Conservation (phyloP, 352 stramenopile genomes). For the Phytopythium litorale region DNA sequence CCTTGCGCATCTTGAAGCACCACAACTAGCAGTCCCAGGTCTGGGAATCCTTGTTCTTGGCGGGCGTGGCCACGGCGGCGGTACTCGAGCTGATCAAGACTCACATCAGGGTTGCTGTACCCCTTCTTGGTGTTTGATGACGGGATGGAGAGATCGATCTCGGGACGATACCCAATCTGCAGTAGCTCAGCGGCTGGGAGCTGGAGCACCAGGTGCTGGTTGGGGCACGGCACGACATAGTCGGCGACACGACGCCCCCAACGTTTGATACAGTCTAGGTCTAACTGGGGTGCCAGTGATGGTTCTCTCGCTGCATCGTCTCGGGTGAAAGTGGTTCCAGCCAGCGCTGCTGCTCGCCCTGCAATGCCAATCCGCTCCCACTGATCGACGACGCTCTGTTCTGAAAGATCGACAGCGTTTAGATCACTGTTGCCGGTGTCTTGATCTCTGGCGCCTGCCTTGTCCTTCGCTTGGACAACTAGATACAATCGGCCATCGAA, state of each 20-base stretch:
- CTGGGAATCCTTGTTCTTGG: background rate
- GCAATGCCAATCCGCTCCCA: background rate
- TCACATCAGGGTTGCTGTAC: background rate
- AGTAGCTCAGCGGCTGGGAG: conserved; percentile 8
- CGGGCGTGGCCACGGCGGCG: background rate
- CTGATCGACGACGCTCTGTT: background rate
- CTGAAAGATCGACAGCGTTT: background rate
- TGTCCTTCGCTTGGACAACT: conserved; percentile 8
- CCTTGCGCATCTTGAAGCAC: conserved; percentile 8
- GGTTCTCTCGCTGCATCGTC: background rate
- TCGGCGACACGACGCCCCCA: background rate
- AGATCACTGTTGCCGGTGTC: background rate
- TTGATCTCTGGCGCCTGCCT: background rate
- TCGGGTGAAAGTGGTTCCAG: background rate
- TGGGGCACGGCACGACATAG: conserved; percentile 11
- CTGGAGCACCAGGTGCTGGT: conserved; percentile 13
- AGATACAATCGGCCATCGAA: conserved; percentile 4
- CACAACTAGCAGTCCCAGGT: conserved; percentile 13
- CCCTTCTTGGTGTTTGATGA: background rate
- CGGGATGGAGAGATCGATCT: conserved; percentile 10
- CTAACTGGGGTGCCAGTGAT: background rate
- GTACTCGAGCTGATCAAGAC: background rate
- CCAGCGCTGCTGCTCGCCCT: background rate
- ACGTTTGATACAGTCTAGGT: background rate
- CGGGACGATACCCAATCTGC: conserved; percentile 2